Conservation (phyloP, 2,329 filamentous ascomycete genomes). For the Hypoxylon rubiginosum region DNA sequence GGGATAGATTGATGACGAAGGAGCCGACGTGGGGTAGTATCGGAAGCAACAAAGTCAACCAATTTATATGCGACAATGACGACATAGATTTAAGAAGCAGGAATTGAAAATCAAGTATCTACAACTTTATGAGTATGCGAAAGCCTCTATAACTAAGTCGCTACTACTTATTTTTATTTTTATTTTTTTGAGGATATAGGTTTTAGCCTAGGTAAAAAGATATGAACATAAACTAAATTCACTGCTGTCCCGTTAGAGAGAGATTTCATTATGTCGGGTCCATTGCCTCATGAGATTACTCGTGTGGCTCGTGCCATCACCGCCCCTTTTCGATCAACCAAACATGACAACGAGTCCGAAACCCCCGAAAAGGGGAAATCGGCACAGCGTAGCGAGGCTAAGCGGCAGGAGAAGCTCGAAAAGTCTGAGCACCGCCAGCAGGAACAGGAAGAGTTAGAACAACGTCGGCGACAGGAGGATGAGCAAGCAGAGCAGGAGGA, state of each 20-base stretch:
- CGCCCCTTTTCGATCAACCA: constrained; percentile 14
- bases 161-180: not conserved
- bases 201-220: not conserved
- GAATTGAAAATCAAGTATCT: not conserved
- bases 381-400: constrained; percentile 46
- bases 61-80: constrained; percentile 23
- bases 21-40: not conserved
- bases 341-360: constrained; percentile 19
- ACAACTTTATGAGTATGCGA: not conserved
- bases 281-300: constrained; percentile 12
- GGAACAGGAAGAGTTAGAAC: constrained; percentile 44
- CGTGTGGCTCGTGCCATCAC: constrained; percentile 9
- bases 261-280: constrained; percentile 22
- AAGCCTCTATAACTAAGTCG: not conserved
- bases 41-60: not conserved
- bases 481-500: constrained; percentile 40
- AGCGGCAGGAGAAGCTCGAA: constrained; percentile 45
- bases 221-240: not conserved
- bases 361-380: constrained; percentile 38
- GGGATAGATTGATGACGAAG: constrained; percentile 7
- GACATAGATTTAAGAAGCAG: constrained; percentile 8
- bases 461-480: constrained; percentile 49
- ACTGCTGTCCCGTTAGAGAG: not conserved
- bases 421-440: constrained; percentile 50
- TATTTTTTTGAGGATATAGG: too few relatives aligned